A percentile compares a stretch with the other conserved stretches of the same genome.
Conservation (phyloP, 345 rosid genomes). For the Eucalyptus coolabah region DNA sequence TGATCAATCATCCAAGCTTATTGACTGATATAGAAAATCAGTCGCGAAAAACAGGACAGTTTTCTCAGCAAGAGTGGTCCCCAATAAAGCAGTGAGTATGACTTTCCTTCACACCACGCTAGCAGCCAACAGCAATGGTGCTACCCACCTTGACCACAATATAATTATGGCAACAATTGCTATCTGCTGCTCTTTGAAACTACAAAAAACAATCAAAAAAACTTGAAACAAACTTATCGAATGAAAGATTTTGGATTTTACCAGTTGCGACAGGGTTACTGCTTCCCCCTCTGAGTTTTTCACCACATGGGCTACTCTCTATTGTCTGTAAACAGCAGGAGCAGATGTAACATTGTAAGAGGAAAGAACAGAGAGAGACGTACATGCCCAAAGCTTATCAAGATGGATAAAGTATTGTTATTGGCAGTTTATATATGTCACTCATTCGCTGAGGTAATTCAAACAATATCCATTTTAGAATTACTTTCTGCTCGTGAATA, state of each 20-base stretch:
- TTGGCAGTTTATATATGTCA: not conserved
- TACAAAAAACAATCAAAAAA: slow-evolving; percentile 1
- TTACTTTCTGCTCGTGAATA: not conserved
- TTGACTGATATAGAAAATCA: not conserved
- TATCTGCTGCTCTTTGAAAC: not conserved
- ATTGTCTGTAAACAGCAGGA: slow-evolving; percentile 44
- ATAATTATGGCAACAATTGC: not conserved
- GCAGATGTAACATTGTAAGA: not conserved
- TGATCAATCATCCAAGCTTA: not conserved
- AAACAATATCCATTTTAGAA: not conserved
- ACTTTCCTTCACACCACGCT: not conserved
- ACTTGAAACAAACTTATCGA: not conserved
- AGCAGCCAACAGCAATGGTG: not conserved
- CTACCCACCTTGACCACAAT: not conserved
- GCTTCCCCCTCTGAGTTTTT: slow-evolving; percentile 74
- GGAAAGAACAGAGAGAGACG: not conserved
- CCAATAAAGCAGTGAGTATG: not conserved
- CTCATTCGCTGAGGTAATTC: not conserved
- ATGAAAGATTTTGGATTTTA: slow-evolving; percentile 25
- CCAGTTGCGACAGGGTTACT: slow-evolving; percentile 93
- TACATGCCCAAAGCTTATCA: not conserved
- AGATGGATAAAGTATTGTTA: not conserved
- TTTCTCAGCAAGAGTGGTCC: not conserved
- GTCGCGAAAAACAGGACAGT: not conserved
- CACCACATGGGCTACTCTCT: slow-evolving; percentile 85